Evolutionary conservation across 192 early-diverging fungal genomes (phyloP).

Genomic region (Mortierella antarctica): DNA sequence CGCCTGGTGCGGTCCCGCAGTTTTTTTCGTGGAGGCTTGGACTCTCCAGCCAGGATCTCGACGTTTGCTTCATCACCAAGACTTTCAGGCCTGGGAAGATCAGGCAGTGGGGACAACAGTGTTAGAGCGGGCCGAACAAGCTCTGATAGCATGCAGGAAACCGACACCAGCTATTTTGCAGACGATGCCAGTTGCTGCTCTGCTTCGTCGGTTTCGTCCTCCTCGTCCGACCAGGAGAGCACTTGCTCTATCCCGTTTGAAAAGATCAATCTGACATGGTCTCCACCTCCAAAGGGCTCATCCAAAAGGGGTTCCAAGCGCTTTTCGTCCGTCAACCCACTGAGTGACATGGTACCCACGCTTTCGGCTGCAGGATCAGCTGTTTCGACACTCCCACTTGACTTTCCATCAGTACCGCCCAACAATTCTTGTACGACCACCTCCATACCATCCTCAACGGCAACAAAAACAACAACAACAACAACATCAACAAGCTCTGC

Average conservation of each 20-base stretch:
- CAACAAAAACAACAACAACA: not conserved
- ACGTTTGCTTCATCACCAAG: conserved; percentile 3
- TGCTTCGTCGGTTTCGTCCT: conserved; percentile 19
- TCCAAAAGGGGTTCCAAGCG: conserved; percentile 45
- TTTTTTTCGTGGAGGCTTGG: conserved; percentile 37
- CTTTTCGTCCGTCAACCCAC: conserved; percentile 34
- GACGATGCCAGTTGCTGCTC: conserved; percentile 35
- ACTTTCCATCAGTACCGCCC: not conserved
- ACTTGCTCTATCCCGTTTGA: conserved; percentile 39
- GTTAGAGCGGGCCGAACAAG: conserved; percentile 1
- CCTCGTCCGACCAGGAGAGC: conserved; percentile 8
- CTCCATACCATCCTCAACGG: not conserved
- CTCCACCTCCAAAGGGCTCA: conserved; percentile 37
- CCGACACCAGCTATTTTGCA: conserved; percentile 28
- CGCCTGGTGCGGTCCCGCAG: conserved; percentile 36
- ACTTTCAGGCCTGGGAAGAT: not conserved
- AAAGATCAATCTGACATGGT: conserved; percentile 52
- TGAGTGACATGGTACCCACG: conserved; percentile 9
- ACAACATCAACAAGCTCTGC: not conserved
- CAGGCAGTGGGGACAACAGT: not conserved
- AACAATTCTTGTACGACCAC: conserved; percentile 31
- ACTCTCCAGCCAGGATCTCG: conserved; percentile 2
- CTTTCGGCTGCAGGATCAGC: not conserved
- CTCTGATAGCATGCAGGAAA: conserved; percentile 46
- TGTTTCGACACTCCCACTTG: not conserved